phyloP scores from a whole-genome alignment of 345 rosid genomes.

The Camelina neglecta region DNA sequence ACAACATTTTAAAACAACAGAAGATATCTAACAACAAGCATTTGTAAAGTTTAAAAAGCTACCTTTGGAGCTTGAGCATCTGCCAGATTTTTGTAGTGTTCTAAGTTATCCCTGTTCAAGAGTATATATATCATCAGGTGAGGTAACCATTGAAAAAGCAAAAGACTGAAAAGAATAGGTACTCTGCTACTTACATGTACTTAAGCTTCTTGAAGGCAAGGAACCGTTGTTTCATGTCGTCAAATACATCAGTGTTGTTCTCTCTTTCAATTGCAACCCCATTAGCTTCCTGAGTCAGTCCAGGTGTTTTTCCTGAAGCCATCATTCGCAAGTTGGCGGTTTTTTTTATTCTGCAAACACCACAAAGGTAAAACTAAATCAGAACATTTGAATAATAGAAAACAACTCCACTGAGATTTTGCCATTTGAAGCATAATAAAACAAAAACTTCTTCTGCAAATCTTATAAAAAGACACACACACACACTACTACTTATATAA shows the following conservation, averaged over 20 bases:
- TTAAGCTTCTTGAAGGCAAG: slow-evolving; percentile 68
- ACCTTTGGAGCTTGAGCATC: slow-evolving; percentile 90
- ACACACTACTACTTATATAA: not conserved
- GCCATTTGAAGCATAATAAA: slow-evolving; percentile 8
- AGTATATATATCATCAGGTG: slow-evolving; percentile 14
- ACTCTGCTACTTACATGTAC: slow-evolving; percentile 59
- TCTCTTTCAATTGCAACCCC: slow-evolving; percentile 37
- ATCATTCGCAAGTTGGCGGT: slow-evolving; percentile 34
- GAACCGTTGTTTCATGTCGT: slow-evolving; percentile 72
- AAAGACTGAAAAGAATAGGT: not conserved
- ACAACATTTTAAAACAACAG: slow-evolving; percentile 3
- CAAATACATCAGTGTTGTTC: slow-evolving; percentile 54
- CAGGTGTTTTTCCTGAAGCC: slow-evolving; percentile 41
- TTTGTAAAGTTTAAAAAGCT: slow-evolving; percentile 10
- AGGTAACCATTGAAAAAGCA: slow-evolving; percentile 45
- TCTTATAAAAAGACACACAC: not conserved
- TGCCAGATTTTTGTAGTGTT: slow-evolving; percentile 69
- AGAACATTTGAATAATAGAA: slow-evolving; percentile 1
- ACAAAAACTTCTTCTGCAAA: not conserved
- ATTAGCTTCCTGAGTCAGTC: slow-evolving; percentile 42
- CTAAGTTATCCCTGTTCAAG: slow-evolving; percentile 67
- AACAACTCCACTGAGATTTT: slow-evolving; percentile 13
- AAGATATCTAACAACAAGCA: not conserved
- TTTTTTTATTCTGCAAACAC: slow-evolving; percentile 37
- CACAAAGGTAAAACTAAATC: not conserved